phyloP scores from a whole-genome alignment of 352 stramenopile genomes.

The Pythium folliculosum region DNA sequence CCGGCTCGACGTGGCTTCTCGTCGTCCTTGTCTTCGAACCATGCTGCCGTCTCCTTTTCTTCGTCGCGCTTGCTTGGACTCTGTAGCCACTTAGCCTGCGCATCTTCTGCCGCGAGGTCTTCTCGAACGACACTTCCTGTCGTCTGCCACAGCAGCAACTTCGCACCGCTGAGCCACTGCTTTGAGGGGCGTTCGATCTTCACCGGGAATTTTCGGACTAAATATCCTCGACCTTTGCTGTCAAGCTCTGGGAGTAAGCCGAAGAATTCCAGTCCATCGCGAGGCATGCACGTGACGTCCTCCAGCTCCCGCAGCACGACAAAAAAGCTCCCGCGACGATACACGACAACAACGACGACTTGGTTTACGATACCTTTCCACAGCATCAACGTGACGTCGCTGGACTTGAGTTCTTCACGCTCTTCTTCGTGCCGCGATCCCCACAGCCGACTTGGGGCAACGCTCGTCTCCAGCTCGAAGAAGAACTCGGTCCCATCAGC shows the following conservation, averaged over 20 bases:
- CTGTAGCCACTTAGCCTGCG: constrained; percentile 27
- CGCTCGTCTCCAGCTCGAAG: constrained; percentile 56
- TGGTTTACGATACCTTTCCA: constrained; percentile 66
- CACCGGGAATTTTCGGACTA: constrained; percentile 44
- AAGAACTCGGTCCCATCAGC: constrained; percentile 54
- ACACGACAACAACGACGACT: constrained; percentile 55
- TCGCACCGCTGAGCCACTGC: constrained; percentile 48
- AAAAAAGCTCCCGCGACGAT: constrained; percentile 51
- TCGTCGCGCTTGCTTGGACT: constrained; percentile 28
- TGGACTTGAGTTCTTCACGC: constrained; percentile 15
- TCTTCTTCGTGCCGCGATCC: constrained; percentile 21
- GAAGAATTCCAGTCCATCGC: constrained; percentile 50
- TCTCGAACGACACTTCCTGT: constrained; percentile 53
- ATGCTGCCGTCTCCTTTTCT: constrained; percentile 24
- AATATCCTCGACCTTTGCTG: constrained; percentile 55
- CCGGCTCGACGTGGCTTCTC: not conserved
- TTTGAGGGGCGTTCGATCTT: constrained; percentile 16
- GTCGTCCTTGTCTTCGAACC: constrained; percentile 29
- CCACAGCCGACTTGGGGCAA: constrained; percentile 17
- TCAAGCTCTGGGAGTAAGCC: constrained; percentile 40
- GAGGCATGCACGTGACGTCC: constrained; percentile 26
- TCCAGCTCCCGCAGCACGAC: constrained; percentile 41
- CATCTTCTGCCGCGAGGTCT: constrained; percentile 37
- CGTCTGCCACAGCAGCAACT: constrained; percentile 67
- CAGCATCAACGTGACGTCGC: constrained; percentile 43